Conservation (phyloP, 352 stramenopile genomes). For the Globisporangium emineosum region DNA sequence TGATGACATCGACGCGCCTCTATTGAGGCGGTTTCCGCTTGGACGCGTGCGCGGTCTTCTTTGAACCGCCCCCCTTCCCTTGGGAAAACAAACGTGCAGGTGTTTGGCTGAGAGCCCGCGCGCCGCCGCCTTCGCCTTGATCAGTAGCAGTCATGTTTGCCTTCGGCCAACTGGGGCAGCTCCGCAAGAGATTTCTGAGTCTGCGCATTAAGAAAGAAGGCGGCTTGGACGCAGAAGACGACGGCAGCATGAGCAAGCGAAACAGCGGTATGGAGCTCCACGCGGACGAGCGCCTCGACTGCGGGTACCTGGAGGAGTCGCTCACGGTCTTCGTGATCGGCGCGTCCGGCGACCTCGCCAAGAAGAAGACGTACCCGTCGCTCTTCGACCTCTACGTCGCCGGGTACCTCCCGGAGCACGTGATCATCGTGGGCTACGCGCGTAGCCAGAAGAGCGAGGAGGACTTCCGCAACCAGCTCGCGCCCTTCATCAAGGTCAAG, state of each 20-base stretch:
- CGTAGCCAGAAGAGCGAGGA: slow-evolving; percentile 73
- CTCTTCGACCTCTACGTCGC: slow-evolving; percentile 85
- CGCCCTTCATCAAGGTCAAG: slow-evolving; percentile 60
- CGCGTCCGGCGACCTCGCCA: slow-evolving; percentile 85
- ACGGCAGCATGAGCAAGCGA: slow-evolving; percentile 8
- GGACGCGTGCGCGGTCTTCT: not conserved
- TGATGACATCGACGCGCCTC: slow-evolving; percentile 6
- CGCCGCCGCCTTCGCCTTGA: not conserved
- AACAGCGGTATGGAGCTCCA: slow-evolving; percentile 24
- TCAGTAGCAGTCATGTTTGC: slow-evolving; percentile 27
- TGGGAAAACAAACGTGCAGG: not conserved
- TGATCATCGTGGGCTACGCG: slow-evolving; percentile 86
- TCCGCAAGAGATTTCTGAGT: slow-evolving; percentile 38
- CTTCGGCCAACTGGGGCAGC: slow-evolving; percentile 22
- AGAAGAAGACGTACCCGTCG: slow-evolving; percentile 92
- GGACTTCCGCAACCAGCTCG: slow-evolving; percentile 83
- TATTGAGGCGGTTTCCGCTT: slow-evolving; percentile 10
- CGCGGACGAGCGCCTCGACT: slow-evolving; percentile 51
- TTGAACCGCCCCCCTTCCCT: slow-evolving; percentile 7
- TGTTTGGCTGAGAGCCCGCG: not conserved
- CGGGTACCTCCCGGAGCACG: slow-evolving; percentile 79
- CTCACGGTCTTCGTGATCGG: slow-evolving; percentile 87
- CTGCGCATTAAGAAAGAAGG: slow-evolving; percentile 39
- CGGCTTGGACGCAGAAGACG: slow-evolving; percentile 21
- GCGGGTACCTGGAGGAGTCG: slow-evolving; percentile 63